Evolutionary conservation across 371 early-diverging fungal genomes (phyloP).

Genomic region (Capillidium heterosporum): DNA sequence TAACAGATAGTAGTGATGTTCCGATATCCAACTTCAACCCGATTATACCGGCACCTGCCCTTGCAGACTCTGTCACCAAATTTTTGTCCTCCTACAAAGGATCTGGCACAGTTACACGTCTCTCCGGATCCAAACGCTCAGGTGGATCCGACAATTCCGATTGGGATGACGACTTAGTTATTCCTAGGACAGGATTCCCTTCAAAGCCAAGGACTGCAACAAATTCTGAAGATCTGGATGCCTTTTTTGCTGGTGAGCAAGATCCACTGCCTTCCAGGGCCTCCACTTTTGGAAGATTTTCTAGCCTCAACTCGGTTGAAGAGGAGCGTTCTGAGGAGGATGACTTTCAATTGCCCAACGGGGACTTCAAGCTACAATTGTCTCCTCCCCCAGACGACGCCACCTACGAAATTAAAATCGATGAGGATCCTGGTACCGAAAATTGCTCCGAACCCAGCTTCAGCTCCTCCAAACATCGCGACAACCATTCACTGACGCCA

Average conservation of each 20-base stretch:
- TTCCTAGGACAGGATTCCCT: background rate
- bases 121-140: background rate
- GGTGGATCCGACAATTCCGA: background rate
- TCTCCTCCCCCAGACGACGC: background rate
- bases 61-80: background rate
- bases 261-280: constrained; percentile 1
- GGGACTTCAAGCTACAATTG: background rate
- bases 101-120: constrained; percentile 1
- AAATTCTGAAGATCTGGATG: background rate
- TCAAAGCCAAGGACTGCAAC: background rate
- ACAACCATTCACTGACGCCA: background rate
- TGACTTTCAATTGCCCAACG: constrained; percentile 1
- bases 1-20: background rate
- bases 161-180: constrained; percentile 5
- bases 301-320: constrained; percentile 4
- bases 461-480: background rate
- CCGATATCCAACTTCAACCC: background rate
- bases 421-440: background rate
- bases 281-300: background rate
- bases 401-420: background rate
- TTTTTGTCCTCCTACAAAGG: constrained; percentile 1
- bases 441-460: background rate
- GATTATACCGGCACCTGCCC: background rate
- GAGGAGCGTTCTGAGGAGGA: background rate
- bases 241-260: constrained; percentile 1